phyloP scores from a whole-genome alignment of 2,329 filamentous ascomycete genomes.

The Myriosclerotinia curreyana region DNA sequence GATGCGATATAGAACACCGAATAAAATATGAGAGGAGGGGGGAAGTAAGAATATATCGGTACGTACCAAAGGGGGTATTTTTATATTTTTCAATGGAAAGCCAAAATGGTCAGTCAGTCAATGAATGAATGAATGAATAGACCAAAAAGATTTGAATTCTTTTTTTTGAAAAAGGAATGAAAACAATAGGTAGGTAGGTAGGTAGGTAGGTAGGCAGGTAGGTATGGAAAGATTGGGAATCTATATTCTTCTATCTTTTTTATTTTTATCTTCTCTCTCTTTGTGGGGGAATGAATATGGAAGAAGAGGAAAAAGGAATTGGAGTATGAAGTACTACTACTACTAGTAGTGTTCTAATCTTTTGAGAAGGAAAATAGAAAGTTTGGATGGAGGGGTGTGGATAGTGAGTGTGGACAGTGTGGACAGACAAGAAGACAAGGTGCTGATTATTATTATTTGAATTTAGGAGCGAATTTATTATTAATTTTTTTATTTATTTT shows the following conservation, averaged over 20 bases:
- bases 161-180: background rate
- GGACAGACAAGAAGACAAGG: too few species aligned
- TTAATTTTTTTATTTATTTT: too few species aligned
- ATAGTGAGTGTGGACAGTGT: background rate
- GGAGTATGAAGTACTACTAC: too few species aligned
- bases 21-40: background rate
- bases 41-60: background rate
- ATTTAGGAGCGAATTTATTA: too few species aligned
- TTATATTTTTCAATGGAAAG: background rate
- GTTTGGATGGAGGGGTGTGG: background rate
- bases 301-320: background rate
- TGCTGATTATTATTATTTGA: too few species aligned
- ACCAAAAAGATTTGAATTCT: constrained; percentile 1
- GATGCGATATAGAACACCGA: too few species aligned
- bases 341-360: too few species aligned
- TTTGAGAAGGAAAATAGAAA: constrained; percentile 7
- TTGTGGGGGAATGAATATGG: constrained; percentile 1
- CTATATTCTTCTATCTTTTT: background rate
- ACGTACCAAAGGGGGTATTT: constrained; percentile 20
- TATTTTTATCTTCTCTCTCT: background rate
- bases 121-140: too few species aligned
- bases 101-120: background rate
- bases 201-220: too few species aligned
- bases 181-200: too few species aligned
- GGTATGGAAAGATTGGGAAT: constrained; percentile 9